Percentiles rank a stretch among this genome's conserved stretches.
phyloP scores from a whole-genome alignment of 2,329 filamentous ascomycete genomes.

The Pseudophaeomoniella oleicola region DNA sequence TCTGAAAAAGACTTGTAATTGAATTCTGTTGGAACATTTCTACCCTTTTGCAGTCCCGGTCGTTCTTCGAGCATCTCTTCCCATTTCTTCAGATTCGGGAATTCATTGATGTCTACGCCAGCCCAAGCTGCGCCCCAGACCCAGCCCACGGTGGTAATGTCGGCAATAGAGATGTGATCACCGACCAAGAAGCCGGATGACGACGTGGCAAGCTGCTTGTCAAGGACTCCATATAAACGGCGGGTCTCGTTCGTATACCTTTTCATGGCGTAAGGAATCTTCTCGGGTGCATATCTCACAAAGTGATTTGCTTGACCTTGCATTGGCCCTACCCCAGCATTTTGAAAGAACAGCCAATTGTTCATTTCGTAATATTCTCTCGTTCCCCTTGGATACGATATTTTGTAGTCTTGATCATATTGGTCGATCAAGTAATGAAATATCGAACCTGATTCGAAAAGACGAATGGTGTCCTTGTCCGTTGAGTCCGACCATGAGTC shows the following conservation, averaged over 20 bases:
- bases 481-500: conserved; percentile 46
- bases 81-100: conserved; percentile 65
- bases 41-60: conserved; percentile 59
- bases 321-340: conserved; percentile 70
- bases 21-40: conserved; percentile 54
- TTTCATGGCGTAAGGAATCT: conserved; percentile 68
- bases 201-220: conserved; percentile 48
- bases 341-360: conserved; percentile 69
- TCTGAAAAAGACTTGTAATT: conserved; percentile 44
- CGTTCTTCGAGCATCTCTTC: conserved; percentile 54
- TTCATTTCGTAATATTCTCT: conserved; percentile 66
- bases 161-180: conserved; percentile 40
- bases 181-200: conserved; percentile 37
- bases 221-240: conserved; percentile 65
- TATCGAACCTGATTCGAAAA: conserved; percentile 77
- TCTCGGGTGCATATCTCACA: conserved; percentile 63
- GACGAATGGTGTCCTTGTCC: conserved; percentile 55
- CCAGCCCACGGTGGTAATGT: conserved; percentile 74
- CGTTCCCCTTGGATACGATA: conserved; percentile 60
- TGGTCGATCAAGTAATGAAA: conserved; percentile 70
- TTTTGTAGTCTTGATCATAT: conserved; percentile 70
- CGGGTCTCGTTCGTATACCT: conserved; percentile 72
- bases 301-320: conserved; percentile 80
- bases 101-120: conserved; percentile 57
- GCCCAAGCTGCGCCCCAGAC: conserved; percentile 44